Evolutionary conservation across 768 basidiomycete species (phyloP).

Genomic region (Daedaleopsis sinensis): DNA sequence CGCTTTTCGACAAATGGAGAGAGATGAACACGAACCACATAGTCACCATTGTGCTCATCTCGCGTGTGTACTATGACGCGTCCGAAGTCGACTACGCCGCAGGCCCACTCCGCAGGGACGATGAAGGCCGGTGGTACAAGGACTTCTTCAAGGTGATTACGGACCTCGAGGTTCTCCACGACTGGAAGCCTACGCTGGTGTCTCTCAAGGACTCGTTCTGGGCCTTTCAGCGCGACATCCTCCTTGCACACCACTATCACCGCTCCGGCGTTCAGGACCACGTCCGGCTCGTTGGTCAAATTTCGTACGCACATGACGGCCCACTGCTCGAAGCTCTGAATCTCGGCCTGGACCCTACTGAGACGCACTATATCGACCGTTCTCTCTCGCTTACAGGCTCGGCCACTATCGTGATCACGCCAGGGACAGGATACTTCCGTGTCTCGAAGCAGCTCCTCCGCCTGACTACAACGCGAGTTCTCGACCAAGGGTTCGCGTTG

Average conservation of each 20-base stretch:
- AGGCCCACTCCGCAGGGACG: constrained; percentile 77
- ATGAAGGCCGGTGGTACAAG: constrained; percentile 83
- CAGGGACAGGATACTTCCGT: constrained; percentile 92
- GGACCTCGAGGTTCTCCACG: constrained; percentile 84
- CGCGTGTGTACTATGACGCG: constrained; percentile 86
- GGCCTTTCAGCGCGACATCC: constrained; percentile 90
- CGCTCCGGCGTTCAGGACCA: constrained; percentile 51
- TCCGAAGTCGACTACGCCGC: constrained; percentile 82
- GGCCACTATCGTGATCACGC: constrained; percentile 83
- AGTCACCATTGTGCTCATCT: constrained; percentile 92
- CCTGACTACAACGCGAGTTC: constrained; percentile 89
- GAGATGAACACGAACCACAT: constrained; percentile 88
- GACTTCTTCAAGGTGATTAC: constrained; percentile 97
- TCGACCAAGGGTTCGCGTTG: constrained; percentile 90
- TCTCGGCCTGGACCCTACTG: constrained; percentile 87
- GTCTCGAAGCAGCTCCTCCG: constrained; percentile 90
- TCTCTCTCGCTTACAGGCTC: constrained; percentile 89
- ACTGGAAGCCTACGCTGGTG: constrained; percentile 87
- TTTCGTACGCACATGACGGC: constrained; percentile 91
- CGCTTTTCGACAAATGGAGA: constrained; percentile 84
- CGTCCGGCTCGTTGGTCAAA: constrained; percentile 72
- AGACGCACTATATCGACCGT: constrained; percentile 94
- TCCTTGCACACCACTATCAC: constrained; percentile 88
- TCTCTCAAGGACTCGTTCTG: constrained; percentile 88
- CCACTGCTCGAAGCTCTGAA: constrained; percentile 96